Base-by-base conservation (phyloP, 2,329 filamentous ascomycete species). In the Dendrostoma leiphaemia region DNA sequence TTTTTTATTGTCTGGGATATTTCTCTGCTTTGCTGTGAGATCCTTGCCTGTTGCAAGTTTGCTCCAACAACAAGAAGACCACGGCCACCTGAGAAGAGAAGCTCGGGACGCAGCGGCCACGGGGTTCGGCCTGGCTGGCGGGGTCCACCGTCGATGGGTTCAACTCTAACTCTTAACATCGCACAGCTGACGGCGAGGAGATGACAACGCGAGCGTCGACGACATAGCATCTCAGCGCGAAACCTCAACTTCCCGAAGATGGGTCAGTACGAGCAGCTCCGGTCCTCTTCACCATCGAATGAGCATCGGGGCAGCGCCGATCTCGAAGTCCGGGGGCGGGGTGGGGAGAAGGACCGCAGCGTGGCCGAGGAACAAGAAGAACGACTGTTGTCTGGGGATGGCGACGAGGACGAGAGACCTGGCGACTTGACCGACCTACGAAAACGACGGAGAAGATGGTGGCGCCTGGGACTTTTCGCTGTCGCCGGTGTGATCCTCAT, bases 191-290 rank as follows among this genome's bases (percentile, higher is more conserved):
- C 28, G 23, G 31, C 19, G 44, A 45, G 26, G 47, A 51, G 13
- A 55, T 37, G 48, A 48, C 2, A 38, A 41, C 21, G 29, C 19
- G 28, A 29, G 17, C 24, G 31, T 48, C 41, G 24, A 26, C 40
- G n/a, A 17, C n/a, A 32, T 15, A 13, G 29, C n/a, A 47, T 40
- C 41, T 29, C n/a, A 46, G 41, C 28, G 26, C 40, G 34, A 23
- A 19, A 8, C 2, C 34, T 6, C 7, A 28, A 31, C 12, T 29
- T 15, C n/a, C 2, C 26, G 13, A 49, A 45, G 6, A 58, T 56
- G 53, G 41, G 48, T 17, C 17, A 35, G 54, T 64, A 62, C 51
- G 55, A 56, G 49, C 57, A 51, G 26, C 34, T 56, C 49, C 58
- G 54, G 51, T 60, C 57, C 46, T 61, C 51, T 51, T 62, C 56